phyloP scores from a whole-genome alignment of 805 yeast genomes.

The Starmera amethionina region DNA sequence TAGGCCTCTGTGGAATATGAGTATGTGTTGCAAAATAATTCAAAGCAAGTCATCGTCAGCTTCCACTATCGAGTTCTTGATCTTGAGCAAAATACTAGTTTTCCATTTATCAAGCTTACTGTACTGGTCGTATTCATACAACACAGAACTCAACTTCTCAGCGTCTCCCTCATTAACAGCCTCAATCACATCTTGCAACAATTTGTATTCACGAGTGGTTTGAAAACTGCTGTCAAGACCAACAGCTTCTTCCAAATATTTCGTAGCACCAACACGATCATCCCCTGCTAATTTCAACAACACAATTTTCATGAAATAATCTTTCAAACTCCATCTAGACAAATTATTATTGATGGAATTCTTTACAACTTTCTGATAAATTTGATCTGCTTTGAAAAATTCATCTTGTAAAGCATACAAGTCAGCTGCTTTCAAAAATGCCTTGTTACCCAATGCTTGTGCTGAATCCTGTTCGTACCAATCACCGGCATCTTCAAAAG shows the following conservation, averaged over 20 bases:
- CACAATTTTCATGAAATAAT: conserved; percentile 76
- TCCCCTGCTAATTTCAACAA: conserved; percentile 76
- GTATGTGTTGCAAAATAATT: background rate
- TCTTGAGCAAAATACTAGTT: conserved; percentile 70
- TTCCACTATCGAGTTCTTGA: conserved; percentile 63
- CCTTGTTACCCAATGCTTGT: conserved; percentile 80
- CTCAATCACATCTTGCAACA: conserved; percentile 56
- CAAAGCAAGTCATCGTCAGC: conserved; percentile 54
- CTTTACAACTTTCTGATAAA: conserved; percentile 71
- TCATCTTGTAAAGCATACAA: conserved; percentile 69
- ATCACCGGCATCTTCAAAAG: conserved; percentile 91
- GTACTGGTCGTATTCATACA: conserved; percentile 81
- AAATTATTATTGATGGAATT: conserved; percentile 64
- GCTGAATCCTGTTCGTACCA: conserved; percentile 94
- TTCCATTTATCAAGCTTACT: conserved; percentile 86
- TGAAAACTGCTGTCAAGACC: conserved; percentile 71
- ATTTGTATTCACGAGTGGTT: conserved; percentile 64
- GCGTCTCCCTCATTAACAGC: conserved; percentile 76
- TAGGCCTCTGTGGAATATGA: background rate
- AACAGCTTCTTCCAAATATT: conserved; percentile 51
- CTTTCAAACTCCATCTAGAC: conserved; percentile 88
- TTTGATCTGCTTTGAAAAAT: conserved; percentile 64
- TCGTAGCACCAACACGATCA: conserved; percentile 79
- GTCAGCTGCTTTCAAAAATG: conserved; percentile 84
- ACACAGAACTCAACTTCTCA: conserved; percentile 61